Base-by-base conservation (phyloP, 2,329 filamentous ascomycete genomes). In the Knoxdaviesia proteae region DNA sequence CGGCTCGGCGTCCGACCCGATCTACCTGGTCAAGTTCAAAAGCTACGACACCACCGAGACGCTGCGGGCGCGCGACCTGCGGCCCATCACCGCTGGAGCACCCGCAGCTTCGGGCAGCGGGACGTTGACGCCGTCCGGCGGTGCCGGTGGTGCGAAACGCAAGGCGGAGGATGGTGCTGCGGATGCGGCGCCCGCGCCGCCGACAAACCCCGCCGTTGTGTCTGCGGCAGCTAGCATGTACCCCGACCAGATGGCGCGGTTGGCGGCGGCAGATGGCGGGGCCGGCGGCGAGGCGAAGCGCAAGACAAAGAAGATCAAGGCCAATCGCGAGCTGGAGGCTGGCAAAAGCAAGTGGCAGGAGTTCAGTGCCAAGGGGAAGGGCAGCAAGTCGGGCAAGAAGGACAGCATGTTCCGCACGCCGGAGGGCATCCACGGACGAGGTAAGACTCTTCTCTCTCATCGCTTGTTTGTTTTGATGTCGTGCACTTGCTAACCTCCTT, bases 341-440 rank as follows among this genome's bases (percentile, higher is more conserved):
- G 80, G 81, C 54, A 93, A 94, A 66, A 82, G 64, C 54, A 94
- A 90, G 56, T 98, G 90, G 90, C 81, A 94, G 56, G 83, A 92
- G 49, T 98, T 94, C 59, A 81, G 77, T 49, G 68, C 70, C 54
- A 94, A 92, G 58, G 71, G 69, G 39, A 87, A 84, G 55, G 65
- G 74, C 49, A 73, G 67, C 49, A 80, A 79, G 57, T 50, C 62
- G 5, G 61, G 63, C 37, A 88, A 88, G 64, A 94, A 94, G 62
- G 84, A 94, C 40, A 93, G 84, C 67, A 94, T 94, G 87, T 94
- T 94, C 58, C 77, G 87, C 39, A 94, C 87, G 3, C 84, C 86
- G 0, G 86, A 93, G 33, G 79, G 84, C 47, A 71, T 90, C 30
- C 74, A 84, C 53, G 87, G 82, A 45, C 74, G 86, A 80, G 87